Evolutionary conservation across 495 filamentous ascomycete genomes (phyloP).

Genomic region (Thermochaetoides thermophila): DNA sequence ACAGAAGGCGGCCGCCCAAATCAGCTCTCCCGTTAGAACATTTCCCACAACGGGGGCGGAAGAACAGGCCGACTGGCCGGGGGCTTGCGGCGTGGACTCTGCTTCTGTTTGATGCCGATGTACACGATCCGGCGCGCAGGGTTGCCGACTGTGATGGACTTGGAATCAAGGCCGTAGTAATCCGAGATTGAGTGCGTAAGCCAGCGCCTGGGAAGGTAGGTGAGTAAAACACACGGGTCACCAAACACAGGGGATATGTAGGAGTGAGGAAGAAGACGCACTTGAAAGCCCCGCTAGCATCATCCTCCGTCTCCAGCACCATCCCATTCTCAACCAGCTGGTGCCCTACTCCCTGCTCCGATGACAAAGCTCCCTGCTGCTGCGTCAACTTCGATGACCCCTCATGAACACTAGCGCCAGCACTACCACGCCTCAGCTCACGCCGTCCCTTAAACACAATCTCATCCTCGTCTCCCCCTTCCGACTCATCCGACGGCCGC

Average conservation of each 20-base stretch:
- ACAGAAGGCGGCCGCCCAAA: too few species aligned
- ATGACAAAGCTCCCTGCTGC: slow-evolving; percentile 26
- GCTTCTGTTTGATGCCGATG: slow-evolving; percentile 53
- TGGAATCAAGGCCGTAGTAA: slow-evolving; percentile 84
- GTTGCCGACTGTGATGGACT: slow-evolving; percentile 62
- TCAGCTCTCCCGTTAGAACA: slow-evolving; percentile 12
- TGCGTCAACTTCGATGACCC: slow-evolving; percentile 26
- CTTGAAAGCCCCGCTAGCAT: slow-evolving; percentile 68
- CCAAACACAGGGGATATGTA: not conserved
- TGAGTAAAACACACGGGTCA: not conserved
- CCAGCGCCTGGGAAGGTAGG: slow-evolving; percentile 49
- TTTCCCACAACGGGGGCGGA: slow-evolving; percentile 21
- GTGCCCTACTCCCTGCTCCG: slow-evolving; percentile 53
- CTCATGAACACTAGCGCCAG: not conserved
- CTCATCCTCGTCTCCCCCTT: slow-evolving; percentile 79
- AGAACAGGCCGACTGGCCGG: slow-evolving; percentile 6
- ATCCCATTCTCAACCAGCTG: slow-evolving; percentile 50
- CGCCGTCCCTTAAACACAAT: slow-evolving; percentile 83
- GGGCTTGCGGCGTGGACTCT: not conserved
- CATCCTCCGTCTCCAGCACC: slow-evolving; percentile 63
- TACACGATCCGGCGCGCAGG: slow-evolving; percentile 75
- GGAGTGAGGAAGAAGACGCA: slow-evolving; percentile 26
- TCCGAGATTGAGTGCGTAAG: slow-evolving; percentile 82
- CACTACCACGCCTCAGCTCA: slow-evolving; percentile 17
- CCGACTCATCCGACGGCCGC: too few species aligned